Evolutionary conservation across 768 basidiomycete species (phyloP).

Genomic region (Rhizopogon vesiculosus): DNA sequence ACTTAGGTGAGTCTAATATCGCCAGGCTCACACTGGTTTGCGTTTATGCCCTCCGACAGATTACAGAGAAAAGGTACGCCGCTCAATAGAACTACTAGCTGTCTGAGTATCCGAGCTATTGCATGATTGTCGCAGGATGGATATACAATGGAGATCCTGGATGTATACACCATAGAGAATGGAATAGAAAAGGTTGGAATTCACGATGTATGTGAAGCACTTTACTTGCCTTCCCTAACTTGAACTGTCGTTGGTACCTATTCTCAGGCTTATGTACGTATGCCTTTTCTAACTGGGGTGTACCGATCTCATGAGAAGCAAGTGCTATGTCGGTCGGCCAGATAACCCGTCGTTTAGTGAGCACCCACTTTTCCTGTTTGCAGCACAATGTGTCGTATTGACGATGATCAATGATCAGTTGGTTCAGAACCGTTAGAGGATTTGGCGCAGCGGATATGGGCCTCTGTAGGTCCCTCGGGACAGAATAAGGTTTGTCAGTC

Average conservation of each 20-base stretch:
- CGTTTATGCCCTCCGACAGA: conserved; percentile 37
- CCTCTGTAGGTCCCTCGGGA: conserved; percentile 81
- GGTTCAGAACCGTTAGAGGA: conserved; percentile 74
- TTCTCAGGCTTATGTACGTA: conserved; percentile 49
- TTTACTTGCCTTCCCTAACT: not conserved
- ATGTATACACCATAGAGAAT: conserved; percentile 57
- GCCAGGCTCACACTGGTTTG: not conserved
- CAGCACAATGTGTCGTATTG: not conserved
- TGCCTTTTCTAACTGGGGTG: not conserved
- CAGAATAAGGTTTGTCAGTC: conserved; percentile 64
- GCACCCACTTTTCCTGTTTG: conserved; percentile 13
- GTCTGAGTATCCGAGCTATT: not conserved
- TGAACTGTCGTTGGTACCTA: not conserved
- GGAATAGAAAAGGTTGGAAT: conserved; percentile 53
- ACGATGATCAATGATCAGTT: conserved; percentile 37
- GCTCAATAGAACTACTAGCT: not conserved
- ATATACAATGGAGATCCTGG: conserved; percentile 77
- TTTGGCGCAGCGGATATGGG: conserved; percentile 68
- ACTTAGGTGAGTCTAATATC: conserved; percentile 57
- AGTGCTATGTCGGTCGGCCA: conserved; percentile 86
- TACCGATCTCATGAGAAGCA: not conserved
- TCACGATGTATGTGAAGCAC: conserved; percentile 37
- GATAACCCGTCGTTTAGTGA: conserved; percentile 88
- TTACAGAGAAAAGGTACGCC: conserved; percentile 74
- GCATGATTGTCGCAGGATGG: conserved; percentile 58